These are phyloP conservation scores for Russula sp. DNA, from an alignment of 768 basidiomycete species.

Conservation along the genomic window DNA sequence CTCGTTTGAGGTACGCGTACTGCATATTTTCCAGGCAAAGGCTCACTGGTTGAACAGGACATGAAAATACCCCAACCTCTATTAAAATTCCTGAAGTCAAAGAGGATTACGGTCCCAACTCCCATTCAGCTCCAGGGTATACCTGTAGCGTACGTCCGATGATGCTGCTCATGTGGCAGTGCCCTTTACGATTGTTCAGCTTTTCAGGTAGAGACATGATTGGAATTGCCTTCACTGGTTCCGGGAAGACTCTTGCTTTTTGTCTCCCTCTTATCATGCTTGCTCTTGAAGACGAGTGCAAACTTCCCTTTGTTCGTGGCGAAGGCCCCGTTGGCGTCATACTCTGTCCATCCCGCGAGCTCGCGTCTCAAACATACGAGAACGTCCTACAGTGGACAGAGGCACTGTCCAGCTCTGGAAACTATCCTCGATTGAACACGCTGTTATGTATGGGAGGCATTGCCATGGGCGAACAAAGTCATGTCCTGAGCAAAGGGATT, in stretches of 20 bases:
- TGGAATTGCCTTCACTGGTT: slow-evolving; percentile 98
- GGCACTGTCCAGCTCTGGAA: slow-evolving; percentile 70
- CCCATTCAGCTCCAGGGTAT: slow-evolving; percentile 98
- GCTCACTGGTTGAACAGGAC: slow-evolving; percentile 46
- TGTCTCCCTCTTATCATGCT: slow-evolving; percentile 97
- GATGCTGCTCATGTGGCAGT: neutral
- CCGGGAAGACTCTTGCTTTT: slow-evolving; percentile 98
- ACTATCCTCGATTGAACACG: slow-evolving; percentile 81
- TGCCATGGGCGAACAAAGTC: slow-evolving; percentile 95
- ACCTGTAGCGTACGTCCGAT: slow-evolving; percentile 73
- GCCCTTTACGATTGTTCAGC: slow-evolving; percentile 36
- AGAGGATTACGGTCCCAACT: slow-evolving; percentile 81
- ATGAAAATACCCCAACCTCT: slow-evolving; percentile 97
- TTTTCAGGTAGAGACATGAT: slow-evolving; percentile 97
- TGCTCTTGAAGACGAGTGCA: slow-evolving; percentile 88
- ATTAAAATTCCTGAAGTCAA: slow-evolving; percentile 74
- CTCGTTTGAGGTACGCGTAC: slow-evolving; percentile 60
- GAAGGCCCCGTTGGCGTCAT: slow-evolving; percentile 98
- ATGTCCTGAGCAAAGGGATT: slow-evolving; percentile 83
- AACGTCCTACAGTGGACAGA: slow-evolving; percentile 84
- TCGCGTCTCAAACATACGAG: slow-evolving; percentile 96
- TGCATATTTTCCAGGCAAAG: slow-evolving; percentile 9
- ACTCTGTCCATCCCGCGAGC: slow-evolving; percentile 94
- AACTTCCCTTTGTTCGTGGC: slow-evolving; percentile 82
- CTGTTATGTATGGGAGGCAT: slow-evolving; percentile 97